Evolutionary conservation across 2,329 filamentous ascomycete species (phyloP), one percentile per base, ranked within the genome.

Genomic region (Aureobasidium sp.): DNA sequence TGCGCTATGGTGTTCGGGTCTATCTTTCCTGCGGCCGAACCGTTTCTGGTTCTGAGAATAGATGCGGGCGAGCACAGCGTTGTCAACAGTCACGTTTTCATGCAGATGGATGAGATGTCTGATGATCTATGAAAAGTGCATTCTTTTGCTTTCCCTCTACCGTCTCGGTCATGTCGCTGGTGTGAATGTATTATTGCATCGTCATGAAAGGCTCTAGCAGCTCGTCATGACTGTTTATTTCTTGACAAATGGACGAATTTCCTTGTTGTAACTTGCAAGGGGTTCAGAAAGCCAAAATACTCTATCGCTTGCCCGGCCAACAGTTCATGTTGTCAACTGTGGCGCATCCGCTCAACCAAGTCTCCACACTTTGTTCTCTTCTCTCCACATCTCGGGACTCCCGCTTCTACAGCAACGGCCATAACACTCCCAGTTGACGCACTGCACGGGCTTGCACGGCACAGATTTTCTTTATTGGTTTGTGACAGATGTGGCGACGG

Each of bases 341-440:
- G 41, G 41, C 41, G 41, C 29, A 45, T n/a, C 25, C 19, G 24
- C 25, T 5, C 25, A 24, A 16, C 1, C 8, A 5, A 27, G 12
- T 42, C 41, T 32, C 27, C 41, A 45, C 29, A 34, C 1, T 16
- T 21, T 6, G 14, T 24, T 3, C 29, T 11, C 14, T 24, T 45
- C 6, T 22, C 27, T 34, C 41, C 41, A 34, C 41, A 45, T 32
- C 19, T 42, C 39, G 40, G 17, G 8, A 29, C 17, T 45, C 41
- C 41, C 41, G 41, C 41, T 45, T 24, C 41, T 45, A 45, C 41
- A 45, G 41, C 41, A 45, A 45, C 41, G 41, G 14, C 41, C 12
- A 34, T 34, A 34, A 34, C 41, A 45, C 11, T 17, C 27, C 41
- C 19, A 45, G 41, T 29, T n/a, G n/a, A n/a, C n/a, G n/a, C n/a